Percentiles rank a stretch among this genome's conserved stretches.
Conservation (phyloP, 257 asterid genomes). For the Orobanche coerulescens region DNA sequence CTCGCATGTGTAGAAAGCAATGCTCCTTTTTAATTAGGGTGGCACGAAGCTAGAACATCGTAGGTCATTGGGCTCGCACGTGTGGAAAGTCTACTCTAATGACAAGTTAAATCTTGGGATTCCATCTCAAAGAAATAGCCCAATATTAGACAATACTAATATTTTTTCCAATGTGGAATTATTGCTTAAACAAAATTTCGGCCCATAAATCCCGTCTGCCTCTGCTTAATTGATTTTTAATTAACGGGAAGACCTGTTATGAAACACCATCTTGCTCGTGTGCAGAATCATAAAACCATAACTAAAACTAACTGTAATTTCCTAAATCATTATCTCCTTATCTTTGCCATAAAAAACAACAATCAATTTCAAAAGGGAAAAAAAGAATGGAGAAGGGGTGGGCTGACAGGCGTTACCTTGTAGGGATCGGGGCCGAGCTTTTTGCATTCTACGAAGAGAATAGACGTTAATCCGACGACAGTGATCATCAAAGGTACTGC, state of each 20-base stretch:
- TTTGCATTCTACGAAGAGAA: slow-evolving; percentile 42
- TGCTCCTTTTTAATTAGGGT: too few species aligned
- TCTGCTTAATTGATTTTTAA: too few species aligned
- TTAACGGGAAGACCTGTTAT: not conserved
- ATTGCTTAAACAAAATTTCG: too few species aligned
- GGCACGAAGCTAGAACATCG: too few species aligned
- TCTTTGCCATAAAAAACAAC: not conserved
- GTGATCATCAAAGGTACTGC: slow-evolving; percentile 19
- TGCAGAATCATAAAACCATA: not conserved
- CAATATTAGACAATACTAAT: too few species aligned
- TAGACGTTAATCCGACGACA: slow-evolving; percentile 27
- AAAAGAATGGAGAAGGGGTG: not conserved
- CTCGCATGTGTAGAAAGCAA: too few species aligned
- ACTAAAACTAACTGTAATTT: not conserved
- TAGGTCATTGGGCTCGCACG: too few species aligned
- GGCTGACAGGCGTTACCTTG: slow-evolving; percentile 38
- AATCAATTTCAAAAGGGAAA: not conserved
- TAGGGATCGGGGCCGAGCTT: slow-evolving; percentile 57
- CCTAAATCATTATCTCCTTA: not conserved
- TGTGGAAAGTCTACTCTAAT: too few species aligned
- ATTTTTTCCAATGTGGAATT: too few species aligned
- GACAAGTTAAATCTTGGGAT: too few species aligned
- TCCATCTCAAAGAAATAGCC: too few species aligned
- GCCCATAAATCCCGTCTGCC: too few species aligned
- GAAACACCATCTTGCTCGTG: not conserved